Evolutionary conservation across 768 basidiomycete genomes (phyloP).

Genomic region (Sarcodon sp.): DNA sequence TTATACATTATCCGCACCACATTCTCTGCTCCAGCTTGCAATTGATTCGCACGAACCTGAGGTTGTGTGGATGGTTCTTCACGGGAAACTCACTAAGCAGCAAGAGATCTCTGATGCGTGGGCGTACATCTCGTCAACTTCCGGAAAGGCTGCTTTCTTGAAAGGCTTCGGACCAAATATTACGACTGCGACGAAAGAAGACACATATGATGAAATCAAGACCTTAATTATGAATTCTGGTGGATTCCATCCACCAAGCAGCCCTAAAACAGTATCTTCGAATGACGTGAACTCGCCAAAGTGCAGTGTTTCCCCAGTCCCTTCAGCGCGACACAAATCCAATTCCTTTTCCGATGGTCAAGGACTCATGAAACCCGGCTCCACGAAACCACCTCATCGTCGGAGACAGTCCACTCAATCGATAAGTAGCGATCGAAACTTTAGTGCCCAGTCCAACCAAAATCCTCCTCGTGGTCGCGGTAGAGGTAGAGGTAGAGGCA

Average conservation of each 20-base stretch:
- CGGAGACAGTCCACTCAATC: conserved; percentile 5
- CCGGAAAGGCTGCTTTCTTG: conserved; percentile 1
- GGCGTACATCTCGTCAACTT: conserved; percentile 26
- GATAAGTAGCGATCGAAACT: conserved; percentile 2
- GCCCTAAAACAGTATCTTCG: conserved; percentile 26
- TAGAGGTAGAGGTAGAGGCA: conserved; percentile 21
- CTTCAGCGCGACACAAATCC: neutral
- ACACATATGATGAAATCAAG: conserved; percentile 35
- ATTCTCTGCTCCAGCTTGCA: conserved; percentile 39
- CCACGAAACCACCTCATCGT: neutral
- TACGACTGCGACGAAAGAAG: conserved; percentile 17
- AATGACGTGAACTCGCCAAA: conserved; percentile 1
- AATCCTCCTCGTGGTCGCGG: conserved; percentile 27
- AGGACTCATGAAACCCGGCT: neutral
- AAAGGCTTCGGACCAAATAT: conserved; percentile 10
- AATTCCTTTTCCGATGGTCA: conserved; percentile 1
- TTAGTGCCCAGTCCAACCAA: conserved; percentile 9
- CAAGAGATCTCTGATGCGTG: conserved; percentile 39
- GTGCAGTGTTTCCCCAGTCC: neutral
- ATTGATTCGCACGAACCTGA: conserved; percentile 50
- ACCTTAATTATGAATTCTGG: conserved; percentile 40
- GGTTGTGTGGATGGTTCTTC: conserved; percentile 49
- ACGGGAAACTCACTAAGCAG: conserved; percentile 36
- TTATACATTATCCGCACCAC: conserved; percentile 30
- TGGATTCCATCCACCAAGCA: conserved; percentile 18